phyloP scores from a whole-genome alignment of 495 filamentous ascomycete species.

The Aspergillus cristatus region DNA sequence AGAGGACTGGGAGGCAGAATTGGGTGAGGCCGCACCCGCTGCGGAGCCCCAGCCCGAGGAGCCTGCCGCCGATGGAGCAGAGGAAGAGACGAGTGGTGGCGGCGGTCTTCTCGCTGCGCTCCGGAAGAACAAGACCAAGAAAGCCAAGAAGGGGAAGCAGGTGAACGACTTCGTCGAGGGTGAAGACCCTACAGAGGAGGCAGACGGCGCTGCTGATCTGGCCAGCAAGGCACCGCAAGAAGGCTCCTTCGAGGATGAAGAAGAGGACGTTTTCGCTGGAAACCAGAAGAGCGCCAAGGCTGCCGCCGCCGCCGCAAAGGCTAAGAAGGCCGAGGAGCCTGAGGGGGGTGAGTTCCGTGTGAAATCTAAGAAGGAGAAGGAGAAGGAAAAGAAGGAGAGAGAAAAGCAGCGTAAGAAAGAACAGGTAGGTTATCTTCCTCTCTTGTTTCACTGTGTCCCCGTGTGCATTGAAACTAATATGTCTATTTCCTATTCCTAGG shows the following conservation, averaged over 20 bases:
- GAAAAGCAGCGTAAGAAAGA: conserved; percentile 93
- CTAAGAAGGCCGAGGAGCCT: conserved; percentile 30
- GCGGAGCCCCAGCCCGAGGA: conserved; percentile 37
- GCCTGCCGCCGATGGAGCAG: conserved; percentile 35
- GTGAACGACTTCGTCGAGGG: conserved; percentile 65
- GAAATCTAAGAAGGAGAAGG: conserved; percentile 93
- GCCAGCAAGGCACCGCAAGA: conserved; percentile 72
- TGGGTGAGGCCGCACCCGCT: conserved; percentile 63
- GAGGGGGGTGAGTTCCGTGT: conserved; percentile 58
- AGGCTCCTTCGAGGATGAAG: conserved; percentile 80
- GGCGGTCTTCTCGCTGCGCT: conserved; percentile 77
- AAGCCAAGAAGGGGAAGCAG: conserved; percentile 79
- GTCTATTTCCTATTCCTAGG: conserved; percentile 28
- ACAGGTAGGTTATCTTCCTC: conserved; percentile 47
- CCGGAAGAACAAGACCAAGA: conserved; percentile 83
- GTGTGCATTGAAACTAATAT: not conserved
- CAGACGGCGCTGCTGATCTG: conserved; percentile 36
- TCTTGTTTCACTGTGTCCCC: conserved; percentile 1
- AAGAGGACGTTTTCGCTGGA: conserved; percentile 69
- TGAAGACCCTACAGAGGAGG: conserved; percentile 48
- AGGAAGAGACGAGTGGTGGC: conserved; percentile 45
- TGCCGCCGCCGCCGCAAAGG: conserved; percentile 23
- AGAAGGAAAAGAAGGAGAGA: conserved; percentile 87
- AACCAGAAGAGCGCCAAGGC: conserved; percentile 50
- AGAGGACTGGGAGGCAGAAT: conserved; percentile 95